A percentile compares a stretch with the other conserved stretches of the same genome.
Evolutionary conservation across 352 stramenopile species (phyloP).

Genomic region (Phytophthora syringae): DNA sequence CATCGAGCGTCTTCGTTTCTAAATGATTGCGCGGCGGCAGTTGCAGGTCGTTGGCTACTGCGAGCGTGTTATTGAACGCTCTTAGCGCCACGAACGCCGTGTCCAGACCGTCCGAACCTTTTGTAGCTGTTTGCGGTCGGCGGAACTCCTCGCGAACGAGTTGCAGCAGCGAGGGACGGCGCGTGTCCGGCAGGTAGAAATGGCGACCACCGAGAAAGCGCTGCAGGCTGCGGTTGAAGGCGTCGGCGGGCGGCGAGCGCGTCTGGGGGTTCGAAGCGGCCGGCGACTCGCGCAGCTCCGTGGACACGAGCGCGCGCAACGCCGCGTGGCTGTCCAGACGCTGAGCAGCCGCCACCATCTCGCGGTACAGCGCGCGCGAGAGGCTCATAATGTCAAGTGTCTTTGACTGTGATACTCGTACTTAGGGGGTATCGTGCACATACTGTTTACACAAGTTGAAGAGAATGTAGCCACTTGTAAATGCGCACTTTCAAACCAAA

Average conservation of each 20-base stretch:
- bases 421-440: too few relatives aligned
- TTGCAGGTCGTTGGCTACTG: constrained; percentile 43
- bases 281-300: constrained; percentile 58
- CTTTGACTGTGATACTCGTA: too few relatives aligned
- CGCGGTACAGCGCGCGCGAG: constrained; percentile 65
- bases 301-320: constrained; percentile 69
- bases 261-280: constrained; percentile 33
- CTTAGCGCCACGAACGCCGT: constrained; percentile 70
- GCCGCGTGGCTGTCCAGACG: constrained; percentile 64
- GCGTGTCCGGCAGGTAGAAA: constrained; percentile 69
- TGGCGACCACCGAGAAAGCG: constrained; percentile 59
- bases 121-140: not conserved
- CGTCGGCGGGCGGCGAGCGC: constrained; percentile 58
- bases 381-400: constrained; percentile 50
- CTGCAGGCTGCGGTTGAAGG: constrained; percentile 64
- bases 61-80: constrained; percentile 66
- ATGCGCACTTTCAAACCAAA: too few relatives aligned
- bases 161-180: constrained; percentile 38
- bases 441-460: too few relatives aligned
- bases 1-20: constrained; percentile 24
- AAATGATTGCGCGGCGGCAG: constrained; percentile 24
- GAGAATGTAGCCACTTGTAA: too few relatives aligned
- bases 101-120: constrained; percentile 44
- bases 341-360: constrained; percentile 60
- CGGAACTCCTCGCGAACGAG: constrained; percentile 67